These are phyloP conservation scores for Alternaria atra DNA, from an alignment of 2,329 filamentous ascomycete genomes.

Conservation along the genomic window DNA sequence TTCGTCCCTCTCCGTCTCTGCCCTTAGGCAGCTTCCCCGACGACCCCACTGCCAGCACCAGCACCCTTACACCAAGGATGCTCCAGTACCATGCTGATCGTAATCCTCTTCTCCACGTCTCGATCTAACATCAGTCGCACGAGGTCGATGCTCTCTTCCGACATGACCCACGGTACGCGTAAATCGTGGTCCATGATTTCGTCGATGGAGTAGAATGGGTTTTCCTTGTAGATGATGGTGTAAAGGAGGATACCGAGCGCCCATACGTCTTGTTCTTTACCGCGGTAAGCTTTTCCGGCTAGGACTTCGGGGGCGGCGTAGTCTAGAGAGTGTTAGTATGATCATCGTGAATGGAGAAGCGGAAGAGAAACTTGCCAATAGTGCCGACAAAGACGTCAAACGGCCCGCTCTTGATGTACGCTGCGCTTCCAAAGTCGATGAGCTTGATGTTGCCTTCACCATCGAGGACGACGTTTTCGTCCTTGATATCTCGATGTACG, in stretches of 20 bases:
- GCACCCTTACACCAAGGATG: conserved; percentile 77
- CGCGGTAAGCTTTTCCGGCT: conserved; percentile 87
- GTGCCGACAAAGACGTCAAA: conserved; percentile 99
- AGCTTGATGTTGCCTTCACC: conserved; percentile 95
- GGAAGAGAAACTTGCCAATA: conserved; percentile 73
- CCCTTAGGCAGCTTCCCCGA: background rate
- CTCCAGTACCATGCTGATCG: conserved; percentile 86
- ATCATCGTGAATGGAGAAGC: background rate
- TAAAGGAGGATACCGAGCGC: conserved; percentile 95
- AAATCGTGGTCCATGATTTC: conserved; percentile 99
- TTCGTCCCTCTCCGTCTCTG: background rate
- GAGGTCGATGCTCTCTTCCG: conserved; percentile 91
- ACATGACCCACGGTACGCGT: conserved; percentile 85
- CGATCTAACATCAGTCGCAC: conserved; percentile 92
- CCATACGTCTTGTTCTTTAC: conserved; percentile 98
- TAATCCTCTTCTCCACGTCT: conserved; percentile 81
- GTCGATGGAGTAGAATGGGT: conserved; percentile 98
- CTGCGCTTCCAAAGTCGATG: conserved; percentile 97
- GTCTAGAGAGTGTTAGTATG: conserved; percentile 64
- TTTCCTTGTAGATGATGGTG: conserved; percentile 99
- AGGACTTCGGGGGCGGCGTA: conserved; percentile 99
- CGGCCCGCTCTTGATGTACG: conserved; percentile 97
- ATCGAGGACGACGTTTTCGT: conserved; percentile 96
- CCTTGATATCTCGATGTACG: conserved; percentile 98
- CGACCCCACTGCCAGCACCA: background rate